Percentiles rank a stretch among this genome's conserved stretches.
Evolutionary conservation across 805 yeast genomes (phyloP).

Genomic region (Ogataea pilisensis): DNA sequence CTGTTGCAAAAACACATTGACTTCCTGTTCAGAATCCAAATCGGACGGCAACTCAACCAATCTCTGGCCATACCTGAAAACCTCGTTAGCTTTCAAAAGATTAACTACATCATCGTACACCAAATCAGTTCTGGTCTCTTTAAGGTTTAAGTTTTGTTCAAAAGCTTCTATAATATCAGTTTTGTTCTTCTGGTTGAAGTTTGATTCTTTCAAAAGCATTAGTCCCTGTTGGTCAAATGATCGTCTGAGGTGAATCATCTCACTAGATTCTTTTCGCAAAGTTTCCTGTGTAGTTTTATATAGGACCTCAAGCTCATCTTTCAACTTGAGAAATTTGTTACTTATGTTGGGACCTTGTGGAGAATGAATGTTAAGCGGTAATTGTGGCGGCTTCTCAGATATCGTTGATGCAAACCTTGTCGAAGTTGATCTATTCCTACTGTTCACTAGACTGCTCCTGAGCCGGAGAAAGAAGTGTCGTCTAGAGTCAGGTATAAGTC

Average conservation of each 20-base stretch:
- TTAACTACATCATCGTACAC: neutral
- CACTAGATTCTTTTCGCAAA: neutral
- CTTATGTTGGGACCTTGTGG: too few relatives aligned
- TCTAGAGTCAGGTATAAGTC: too few relatives aligned
- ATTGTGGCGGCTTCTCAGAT: too few relatives aligned
- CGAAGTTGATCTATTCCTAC: too few relatives aligned
- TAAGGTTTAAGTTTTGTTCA: too few relatives aligned
- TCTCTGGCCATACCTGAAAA: neutral
- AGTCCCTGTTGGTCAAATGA: neutral
- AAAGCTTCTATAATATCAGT: neutral
- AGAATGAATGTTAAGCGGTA: too few relatives aligned
- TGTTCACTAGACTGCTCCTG: too few relatives aligned
- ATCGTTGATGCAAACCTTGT: too few relatives aligned
- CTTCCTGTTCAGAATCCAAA: neutral
- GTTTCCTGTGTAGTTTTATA: neutral
- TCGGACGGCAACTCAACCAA: constrained; percentile 2
- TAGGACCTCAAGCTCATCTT: neutral
- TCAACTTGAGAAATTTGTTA: too few relatives aligned
- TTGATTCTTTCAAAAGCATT: neutral
- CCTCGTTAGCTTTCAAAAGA: neutral
- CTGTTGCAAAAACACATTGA: constrained; percentile 5
- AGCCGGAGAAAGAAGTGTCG: too few relatives aligned
- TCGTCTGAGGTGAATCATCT: neutral
- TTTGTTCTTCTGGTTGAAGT: neutral
- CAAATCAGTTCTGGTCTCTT: too few relatives aligned